Base-by-base conservation (phyloP, 2,329 filamentous ascomycete species). In the Hypoxylon sp. region DNA sequence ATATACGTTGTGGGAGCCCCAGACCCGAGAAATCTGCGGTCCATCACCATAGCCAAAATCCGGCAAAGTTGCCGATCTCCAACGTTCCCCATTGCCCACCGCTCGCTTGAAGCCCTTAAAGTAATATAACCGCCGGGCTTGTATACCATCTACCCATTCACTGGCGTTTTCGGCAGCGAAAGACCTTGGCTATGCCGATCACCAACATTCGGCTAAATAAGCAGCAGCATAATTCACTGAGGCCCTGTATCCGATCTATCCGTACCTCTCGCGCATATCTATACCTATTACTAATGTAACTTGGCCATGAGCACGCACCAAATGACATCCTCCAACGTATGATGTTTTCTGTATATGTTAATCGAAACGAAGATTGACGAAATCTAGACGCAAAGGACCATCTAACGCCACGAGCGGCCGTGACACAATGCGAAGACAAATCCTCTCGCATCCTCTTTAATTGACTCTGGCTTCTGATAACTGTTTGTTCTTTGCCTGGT, bases 181-280 rank as follows among this genome's bases (percentile, higher is more conserved):
- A 46, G 20, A 54, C 48, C 56, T 69, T 71, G 59, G 68, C 68
- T 46, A 48, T 49, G 58, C 55, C 48, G 62, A 71, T 68, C 65
- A 14, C n/a, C 42, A 61, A 30, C 35, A 50, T 59, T 51, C 50
- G 68, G 68, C 65, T 70, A 68, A 70, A 68, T 68, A 33, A 31
- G 6, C 22, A 51, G 25, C 33, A 40, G 14, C n/a, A 35, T 2
- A 25, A 20, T 67, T 8, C 30, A 30, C 31, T 20, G n/a, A 35
- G 13, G 20, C n/a, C 11, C 37, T 44, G 30, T 27, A 58, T 49
- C 68, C 64, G 68, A 56, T 44, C 53, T 66, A 67, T 51, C 68
- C 64, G 68, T 37, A 6, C 35, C 14, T 22, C 42, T 46, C n/a
- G 20, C 17, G n/a, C 6, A 42, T 7, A 37, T 31, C 10, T 10